Evolutionary conservation across 2,329 filamentous ascomycete species (phyloP).

Genomic region (Hymenoscyphus occultus): DNA sequence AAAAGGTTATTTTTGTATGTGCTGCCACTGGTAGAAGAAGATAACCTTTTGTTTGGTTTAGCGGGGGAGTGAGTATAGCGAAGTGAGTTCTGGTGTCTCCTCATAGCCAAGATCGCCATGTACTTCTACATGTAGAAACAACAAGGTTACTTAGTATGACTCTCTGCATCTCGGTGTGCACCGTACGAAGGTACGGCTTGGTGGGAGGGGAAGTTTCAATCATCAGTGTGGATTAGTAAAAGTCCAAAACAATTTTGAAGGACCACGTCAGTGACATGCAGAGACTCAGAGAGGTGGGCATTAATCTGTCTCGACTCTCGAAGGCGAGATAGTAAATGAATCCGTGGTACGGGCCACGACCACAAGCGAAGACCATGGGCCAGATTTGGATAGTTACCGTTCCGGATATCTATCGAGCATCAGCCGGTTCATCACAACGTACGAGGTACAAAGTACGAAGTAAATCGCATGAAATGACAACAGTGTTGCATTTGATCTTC

Average conservation of each 20-base stretch:
- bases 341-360: not conserved
- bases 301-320: not conserved
- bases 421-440: not conserved
- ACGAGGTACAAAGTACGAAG: not conserved
- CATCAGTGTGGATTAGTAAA: not conserved
- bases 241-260: too few species aligned
- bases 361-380: not conserved
- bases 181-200: not conserved
- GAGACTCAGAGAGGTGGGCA: too few species aligned
- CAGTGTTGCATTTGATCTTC: not conserved
- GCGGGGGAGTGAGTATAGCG: not conserved
- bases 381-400: not conserved
- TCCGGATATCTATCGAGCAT: not conserved
- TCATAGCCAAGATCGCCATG: not conserved
- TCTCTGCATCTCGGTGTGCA: not conserved
- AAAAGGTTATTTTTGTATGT: too few species aligned
- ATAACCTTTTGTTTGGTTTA: too few species aligned
- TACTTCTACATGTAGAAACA: not conserved
- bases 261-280: too few species aligned
- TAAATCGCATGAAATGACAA: not conserved
- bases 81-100: not conserved
- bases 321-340: not conserved
- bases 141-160: not conserved
- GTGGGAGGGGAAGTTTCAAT: constrained; percentile 18
- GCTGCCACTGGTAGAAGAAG: too few species aligned